Conservation (phyloP, 345 rosid species). For the Ailanthus altissimus region DNA sequence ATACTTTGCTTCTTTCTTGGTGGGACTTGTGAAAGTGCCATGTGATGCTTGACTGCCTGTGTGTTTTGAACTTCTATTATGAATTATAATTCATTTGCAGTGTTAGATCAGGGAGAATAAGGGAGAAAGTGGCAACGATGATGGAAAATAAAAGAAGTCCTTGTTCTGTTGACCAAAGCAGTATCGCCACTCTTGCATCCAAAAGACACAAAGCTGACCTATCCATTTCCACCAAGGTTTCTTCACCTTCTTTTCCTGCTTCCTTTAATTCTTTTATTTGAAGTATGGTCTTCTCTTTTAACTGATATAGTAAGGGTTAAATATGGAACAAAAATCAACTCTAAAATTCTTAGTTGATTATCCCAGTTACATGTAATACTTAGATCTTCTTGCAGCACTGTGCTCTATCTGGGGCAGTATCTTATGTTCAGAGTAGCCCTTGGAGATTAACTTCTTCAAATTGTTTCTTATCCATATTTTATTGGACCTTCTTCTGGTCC, state of each 20-base stretch:
- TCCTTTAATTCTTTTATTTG: background rate
- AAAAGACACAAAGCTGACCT: slow-evolving; percentile 79
- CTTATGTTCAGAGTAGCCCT: background rate
- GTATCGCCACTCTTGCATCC: slow-evolving; percentile 50
- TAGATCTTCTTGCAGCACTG: background rate
- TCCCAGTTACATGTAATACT: background rate
- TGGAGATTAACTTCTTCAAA: background rate
- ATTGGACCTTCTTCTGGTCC: background rate
- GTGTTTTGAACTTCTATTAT: slow-evolving; percentile 16
- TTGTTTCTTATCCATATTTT: background rate
- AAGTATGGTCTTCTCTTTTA: background rate
- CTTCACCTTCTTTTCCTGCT: background rate
- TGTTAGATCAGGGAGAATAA: slow-evolving; percentile 41
- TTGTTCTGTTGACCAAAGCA: slow-evolving; percentile 63
- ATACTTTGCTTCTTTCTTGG: slow-evolving; percentile 8
- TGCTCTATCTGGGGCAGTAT: background rate
- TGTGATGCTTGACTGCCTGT: slow-evolving; percentile 8
- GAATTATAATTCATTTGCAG: slow-evolving; percentile 14
- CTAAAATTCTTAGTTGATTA: background rate
- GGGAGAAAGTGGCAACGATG: slow-evolving; percentile 49
- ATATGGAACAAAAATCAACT: background rate
- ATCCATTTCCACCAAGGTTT: slow-evolving; percentile 77
- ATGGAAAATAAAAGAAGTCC: slow-evolving; percentile 80
- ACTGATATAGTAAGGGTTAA: background rate
- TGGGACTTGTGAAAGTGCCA: slow-evolving; percentile 12